Conservation (phyloP, 225 moss, liverwort and hornwort species). For the Marchantia polymorpha region DNA sequence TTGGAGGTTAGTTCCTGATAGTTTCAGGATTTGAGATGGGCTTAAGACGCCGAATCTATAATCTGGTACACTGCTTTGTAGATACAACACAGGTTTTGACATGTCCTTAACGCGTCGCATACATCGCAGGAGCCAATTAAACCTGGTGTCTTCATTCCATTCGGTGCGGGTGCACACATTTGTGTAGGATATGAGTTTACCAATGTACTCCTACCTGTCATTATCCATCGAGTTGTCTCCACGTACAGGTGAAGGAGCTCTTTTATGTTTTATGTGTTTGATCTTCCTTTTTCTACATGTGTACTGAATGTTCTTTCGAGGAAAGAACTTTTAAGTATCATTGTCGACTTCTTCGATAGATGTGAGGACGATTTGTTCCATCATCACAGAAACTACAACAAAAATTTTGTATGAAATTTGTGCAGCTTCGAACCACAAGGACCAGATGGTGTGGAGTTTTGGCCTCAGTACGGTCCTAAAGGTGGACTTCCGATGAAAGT, state of each 20-base stretch:
- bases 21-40: background rate
- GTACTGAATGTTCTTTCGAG: background rate
- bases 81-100: background rate
- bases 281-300: background rate
- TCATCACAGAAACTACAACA: background rate
- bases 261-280: too few relatives aligned
- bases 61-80: background rate
- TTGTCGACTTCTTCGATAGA: background rate
- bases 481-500: conserved; percentile 18
- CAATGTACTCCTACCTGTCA: conserved; percentile 5
- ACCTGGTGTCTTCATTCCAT: conserved; percentile 17
- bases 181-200: conserved; percentile 22
- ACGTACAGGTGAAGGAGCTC: conserved; percentile 1
- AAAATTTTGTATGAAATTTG: background rate
- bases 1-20: too few relatives aligned
- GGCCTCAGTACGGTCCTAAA: conserved; percentile 2
- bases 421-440: conserved; percentile 22
- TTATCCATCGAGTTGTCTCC: conserved; percentile 24
- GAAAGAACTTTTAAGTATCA: background rate
- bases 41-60: background rate
- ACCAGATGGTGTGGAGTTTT: conserved; percentile 14
- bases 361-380: background rate
- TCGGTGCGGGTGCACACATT: conserved; percentile 20
- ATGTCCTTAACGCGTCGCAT: background rate
- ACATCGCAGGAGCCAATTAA: background rate